These are phyloP conservation scores for Infundibulicybe gibba DNA, from an alignment of 768 basidiomycete genomes.

Conservation along the genomic window DNA sequence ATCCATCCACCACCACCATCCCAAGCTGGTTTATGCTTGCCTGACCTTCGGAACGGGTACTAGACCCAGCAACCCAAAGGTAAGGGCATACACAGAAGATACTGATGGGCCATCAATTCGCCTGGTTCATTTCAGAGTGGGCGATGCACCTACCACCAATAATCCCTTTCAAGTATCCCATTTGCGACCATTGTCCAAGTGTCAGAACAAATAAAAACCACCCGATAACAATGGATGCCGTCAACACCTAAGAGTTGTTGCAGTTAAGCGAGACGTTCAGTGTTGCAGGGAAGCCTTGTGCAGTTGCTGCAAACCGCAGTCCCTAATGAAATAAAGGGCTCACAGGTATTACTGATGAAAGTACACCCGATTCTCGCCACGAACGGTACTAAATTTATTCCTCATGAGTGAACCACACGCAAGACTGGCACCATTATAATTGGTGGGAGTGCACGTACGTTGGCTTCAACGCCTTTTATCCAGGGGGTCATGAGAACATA, in stretches of 20 bases:
- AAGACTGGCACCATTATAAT: neutral
- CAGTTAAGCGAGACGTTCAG: neutral
- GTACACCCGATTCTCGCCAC: conserved; percentile 68
- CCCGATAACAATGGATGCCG: conserved; percentile 64
- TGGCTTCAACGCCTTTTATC: conserved; percentile 62
- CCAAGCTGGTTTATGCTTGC: conserved; percentile 15
- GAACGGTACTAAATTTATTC: conserved; percentile 51
- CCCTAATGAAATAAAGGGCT: conserved; percentile 9
- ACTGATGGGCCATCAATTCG: conserved; percentile 33
- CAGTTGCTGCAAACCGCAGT: too few relatives aligned
- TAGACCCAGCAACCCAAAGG: conserved; percentile 73
- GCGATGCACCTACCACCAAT: conserved; percentile 49
- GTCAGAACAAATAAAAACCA: conserved; percentile 62
- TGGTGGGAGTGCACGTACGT: conserved; percentile 42
- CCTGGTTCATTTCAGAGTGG: neutral
- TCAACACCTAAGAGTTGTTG: conserved; percentile 43
- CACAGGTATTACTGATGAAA: conserved; percentile 68
- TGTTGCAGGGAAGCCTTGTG: too few relatives aligned
- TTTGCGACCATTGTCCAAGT: conserved; percentile 60
- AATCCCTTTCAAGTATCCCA: conserved; percentile 62
- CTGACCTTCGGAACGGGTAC: conserved; percentile 58
- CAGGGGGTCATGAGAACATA: conserved; percentile 69
- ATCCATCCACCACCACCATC: too few relatives aligned
- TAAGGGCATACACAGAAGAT: conserved; percentile 63
- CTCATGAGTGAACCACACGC: neutral